Evolutionary conservation across 768 basidiomycete genomes (phyloP).

Genomic region (Lactifluus piperatus): DNA sequence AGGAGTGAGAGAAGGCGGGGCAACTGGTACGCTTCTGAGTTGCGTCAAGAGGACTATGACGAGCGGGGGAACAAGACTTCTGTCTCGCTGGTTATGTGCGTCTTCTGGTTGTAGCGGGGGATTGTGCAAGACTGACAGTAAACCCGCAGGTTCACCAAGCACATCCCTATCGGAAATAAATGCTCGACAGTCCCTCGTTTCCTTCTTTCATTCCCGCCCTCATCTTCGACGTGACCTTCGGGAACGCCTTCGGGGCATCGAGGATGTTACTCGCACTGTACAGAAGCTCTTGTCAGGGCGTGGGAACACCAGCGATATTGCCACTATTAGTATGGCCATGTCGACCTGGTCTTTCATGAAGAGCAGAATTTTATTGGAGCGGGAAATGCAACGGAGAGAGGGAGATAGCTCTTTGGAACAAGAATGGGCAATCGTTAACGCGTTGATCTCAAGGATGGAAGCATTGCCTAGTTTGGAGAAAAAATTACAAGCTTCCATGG

Average conservation of each 20-base stretch:
- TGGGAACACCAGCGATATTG: constrained; percentile 57
- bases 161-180: constrained; percentile 66
- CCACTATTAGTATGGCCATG: constrained; percentile 55
- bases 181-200: constrained; percentile 66
- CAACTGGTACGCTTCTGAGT: constrained; percentile 64
- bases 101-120: background rate
- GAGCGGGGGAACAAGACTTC: constrained; percentile 63
- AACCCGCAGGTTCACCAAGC: constrained; percentile 66
- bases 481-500: constrained; percentile 41
- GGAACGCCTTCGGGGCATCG: constrained; percentile 44
- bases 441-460: constrained; percentile 43
- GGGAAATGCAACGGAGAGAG: constrained; percentile 37
- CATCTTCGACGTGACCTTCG: constrained; percentile 59
- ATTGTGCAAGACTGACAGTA: background rate
- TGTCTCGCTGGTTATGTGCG: constrained; percentile 73
- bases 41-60: constrained; percentile 72
- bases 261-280: constrained; percentile 66
- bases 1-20: constrained; percentile 60
- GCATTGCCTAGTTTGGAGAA: constrained; percentile 44
- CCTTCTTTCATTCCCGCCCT: constrained; percentile 52
- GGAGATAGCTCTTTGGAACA: constrained; percentile 17
- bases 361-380: constrained; percentile 47
- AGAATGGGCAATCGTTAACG: constrained; percentile 53
- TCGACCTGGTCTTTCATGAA: constrained; percentile 47
- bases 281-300: constrained; percentile 68